Evolutionary conservation across 805 yeast species (phyloP), one percentile per base, ranked within the genome.

Genomic region (Clavispora vitiphila): DNA sequence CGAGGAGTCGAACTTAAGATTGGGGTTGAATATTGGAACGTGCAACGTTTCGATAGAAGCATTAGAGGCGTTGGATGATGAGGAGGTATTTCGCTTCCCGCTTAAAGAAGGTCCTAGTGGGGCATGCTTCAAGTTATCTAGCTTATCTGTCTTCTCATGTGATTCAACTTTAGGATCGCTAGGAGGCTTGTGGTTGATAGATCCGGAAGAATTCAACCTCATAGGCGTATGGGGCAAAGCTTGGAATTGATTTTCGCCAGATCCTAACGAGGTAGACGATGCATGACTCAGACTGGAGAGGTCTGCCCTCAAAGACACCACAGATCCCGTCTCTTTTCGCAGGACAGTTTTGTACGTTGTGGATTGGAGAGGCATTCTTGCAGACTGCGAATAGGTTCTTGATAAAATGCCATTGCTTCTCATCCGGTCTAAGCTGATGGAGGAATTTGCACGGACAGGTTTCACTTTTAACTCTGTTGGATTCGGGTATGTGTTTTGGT

Each of bases 301-400:
- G 40, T 62, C 61, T 6, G 63, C 62, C 22, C 47, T 46, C 12
- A 60, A 48, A 3, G 65, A 58, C 23, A 51, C 57, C 9, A 56
- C 50, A 3, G 65, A 61, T 21, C 44, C 46, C 35, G 54, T 61
- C 15, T 54, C 44, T 26, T 44, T 55, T 20, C 55, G 54, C 38
- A 53, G 54, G 1, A 57, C 53, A 9, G 47, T 34, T 9, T 35
- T 37, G 19, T 36, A 48, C 3, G 46, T 44, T 4, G 43, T 49
- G 7, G 43, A 41, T 21, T 49, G 40, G 11, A 47, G 21, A 5
- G 49, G 48, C 11, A 44, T 30, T 15, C 46, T 20, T 15, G 35
- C 38, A 16, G 19, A 38, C 14, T 35, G 42, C 9, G 47, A 38
- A 14, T 39, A 43, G 8, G 51, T 8, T 8, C 54, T 40, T 8